Base-by-base conservation (phyloP, 768 basidiomycete genomes). In the Rossbeevera mucosa region DNA sequence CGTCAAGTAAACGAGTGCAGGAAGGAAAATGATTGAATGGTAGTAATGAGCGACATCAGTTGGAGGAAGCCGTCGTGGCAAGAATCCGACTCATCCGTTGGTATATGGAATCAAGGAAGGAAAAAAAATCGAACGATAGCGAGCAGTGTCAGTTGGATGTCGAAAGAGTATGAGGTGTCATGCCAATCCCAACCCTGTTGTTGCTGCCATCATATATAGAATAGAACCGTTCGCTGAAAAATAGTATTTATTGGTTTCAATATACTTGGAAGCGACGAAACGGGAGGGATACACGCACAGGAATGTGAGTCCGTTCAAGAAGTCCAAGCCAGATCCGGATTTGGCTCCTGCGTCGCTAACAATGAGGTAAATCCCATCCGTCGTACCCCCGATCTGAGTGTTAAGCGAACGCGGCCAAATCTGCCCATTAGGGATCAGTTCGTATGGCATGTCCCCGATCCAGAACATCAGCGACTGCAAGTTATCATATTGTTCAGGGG, bases 181-280 rank as follows among this genome's bases (percentile, higher is more conserved):
- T 63, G 1, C 77, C 77, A 44, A 79, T 66, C 12, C 77, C 78
- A 16, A 77, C 62, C 7, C 51, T 70, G 20, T 44, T 46, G 55
- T 76, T 74, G 16, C 58, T 58, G 20, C 72, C 68, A 55, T 79
- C 75, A 54, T 59, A 77, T 13, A 77, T 63, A 48, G 67, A 67
- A 55, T 77, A 78, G 65, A 66, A 78, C 24, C 78, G 72, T 57
- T 79, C 68, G 4, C 67, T 65, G 20, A 13, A 42, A 33, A 22
- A 12, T 8, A 7, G 11, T 11, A 24, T 40, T 16, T 8, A 14
- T 52, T 18, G 53, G 50, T 8, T 14, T 31, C 28, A 28, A 28
- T 28, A 46, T 14, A 25, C 28, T 9, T 8, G 7, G 13, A 29
- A 52, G n/a, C n/a, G n/a, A n/a, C n/a, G n/a, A 0, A 7, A 6